Evolutionary conservation across 208 protist genomes (phyloP), one percentile per base, ranked within the genome.

Genomic region (Trypanosoma platydactyli): DNA sequence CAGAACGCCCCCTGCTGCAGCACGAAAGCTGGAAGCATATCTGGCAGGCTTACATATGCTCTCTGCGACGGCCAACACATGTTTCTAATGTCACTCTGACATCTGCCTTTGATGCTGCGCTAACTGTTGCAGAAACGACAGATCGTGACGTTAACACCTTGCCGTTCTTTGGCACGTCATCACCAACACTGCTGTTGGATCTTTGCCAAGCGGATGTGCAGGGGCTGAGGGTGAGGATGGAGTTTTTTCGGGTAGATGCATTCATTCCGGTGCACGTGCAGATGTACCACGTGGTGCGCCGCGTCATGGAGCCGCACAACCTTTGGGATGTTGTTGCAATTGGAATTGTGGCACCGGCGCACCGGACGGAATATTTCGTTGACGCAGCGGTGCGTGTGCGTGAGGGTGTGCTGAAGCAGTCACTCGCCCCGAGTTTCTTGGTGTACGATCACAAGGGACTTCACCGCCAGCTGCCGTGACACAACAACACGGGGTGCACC

Each of bases 161-260:
- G 41, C 42, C 64, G 15, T 18, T 69, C 25, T 6, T 49, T 35
- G 64, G 64, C 1, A 35, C 65, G 24, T 29, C 33, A 4, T 5
- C 60, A 44, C 20, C 63, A 20, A 51, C 53, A 5, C 22, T 73
- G 13, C 44, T 52, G 42, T 27, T 69, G 11, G 27, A 5, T 45
- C 7, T 72, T 35, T 20, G 18, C 18, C 25, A 50, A 48, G 30
- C 12, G 27, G 24, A 20, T 16, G 52, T 20, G 54, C n/a, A 20
- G 44, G 24, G 5, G 20, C 12, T 44, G 40, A 27, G 1, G 9
- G 56, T 64, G 48, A 48, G 30, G 60, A 68, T 77, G 80, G 78
- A 89, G 57, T 78, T 79, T 40, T 82, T 79, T 62, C 78, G 80
- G 30, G 80, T 89, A 5, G 84, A 89, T 65, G 30, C 60, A 7